Base-by-base conservation (phyloP, 306 rosid species). In the Dalbergia cultrata region DNA sequence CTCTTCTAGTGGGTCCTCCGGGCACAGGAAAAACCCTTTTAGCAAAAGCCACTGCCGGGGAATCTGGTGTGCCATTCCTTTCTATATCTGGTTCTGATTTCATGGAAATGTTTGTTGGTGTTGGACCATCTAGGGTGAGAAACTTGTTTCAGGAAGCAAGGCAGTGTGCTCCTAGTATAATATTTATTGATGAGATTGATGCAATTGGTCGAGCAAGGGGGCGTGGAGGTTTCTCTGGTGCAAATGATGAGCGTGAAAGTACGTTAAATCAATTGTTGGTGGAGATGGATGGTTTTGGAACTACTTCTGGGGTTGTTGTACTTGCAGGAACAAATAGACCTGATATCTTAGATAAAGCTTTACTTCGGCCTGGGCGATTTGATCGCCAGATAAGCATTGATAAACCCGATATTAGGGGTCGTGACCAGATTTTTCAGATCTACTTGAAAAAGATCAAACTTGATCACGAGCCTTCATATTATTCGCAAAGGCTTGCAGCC, bases 201-300 rank as follows among this genome's bases (percentile, higher is more conserved):
- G 97, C 99, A 57, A 93, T 95, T 86, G 99, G 99, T 78, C 89
- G 99, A 70, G 95, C 97, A 78, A 93, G 99, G 87, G 99, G 99
- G 3, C 97, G 97, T 35, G 99, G 98, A 34, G 97, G 98, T 60
- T 86, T 90, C 76, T 88, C 97, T 37, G 98, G 97, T 69, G 66
- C 92, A 72, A 95, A 90, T 80, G 97, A 93, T 82, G 99, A 95
- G 91, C 98, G 98, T 67, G 99, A 95, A 85, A 95, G 96, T 84
- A 95, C 99, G 31, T 86, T 95, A 74, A 95, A 95, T 89, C 99
- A 95, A 61, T 86, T 95, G 89, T 82, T 95, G 87, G 99, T 95
- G 21, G 99, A 95, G 80, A 95, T 95, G 99, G 99, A 95, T 83
- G 99, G 99, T 50, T 95, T 95, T 85, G 98, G 89, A 83, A 91